Conservation (phyloP, 441 rosid genomes). For the Croton setiger region DNA sequence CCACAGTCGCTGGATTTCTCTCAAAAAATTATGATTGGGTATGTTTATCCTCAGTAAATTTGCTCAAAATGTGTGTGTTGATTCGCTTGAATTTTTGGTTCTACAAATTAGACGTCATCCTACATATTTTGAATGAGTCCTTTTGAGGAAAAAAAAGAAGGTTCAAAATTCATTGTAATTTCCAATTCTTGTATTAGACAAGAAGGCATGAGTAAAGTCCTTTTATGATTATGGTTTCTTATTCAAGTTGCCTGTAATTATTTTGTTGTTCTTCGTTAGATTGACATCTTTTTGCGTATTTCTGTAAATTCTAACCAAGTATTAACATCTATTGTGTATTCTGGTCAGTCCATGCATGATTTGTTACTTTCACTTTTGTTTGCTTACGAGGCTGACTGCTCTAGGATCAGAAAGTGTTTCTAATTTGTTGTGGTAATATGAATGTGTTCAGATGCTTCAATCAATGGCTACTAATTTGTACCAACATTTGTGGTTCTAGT, state of each 20-base stretch:
- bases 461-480: not conserved
- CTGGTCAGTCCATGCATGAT: not conserved
- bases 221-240: not conserved
- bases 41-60: constrained; percentile 15
- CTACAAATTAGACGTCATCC: not conserved
- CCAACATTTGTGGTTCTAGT: constrained; percentile 40
- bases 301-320: not conserved
- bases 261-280: not conserved
- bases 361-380: not conserved
- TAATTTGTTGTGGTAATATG: not conserved
- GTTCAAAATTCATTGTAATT: not conserved
- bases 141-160: not conserved
- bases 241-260: not conserved
- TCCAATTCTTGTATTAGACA: not conserved
- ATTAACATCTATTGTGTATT: too few species aligned
- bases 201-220: not conserved
- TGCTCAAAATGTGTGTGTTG: not conserved
- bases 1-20: constrained; percentile 94
- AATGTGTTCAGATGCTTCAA: not conserved
- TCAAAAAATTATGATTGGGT: constrained; percentile 94
- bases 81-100: not conserved
- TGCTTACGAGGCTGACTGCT: not conserved
- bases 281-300: not conserved
- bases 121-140: not conserved
- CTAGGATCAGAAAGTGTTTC: not conserved